These are phyloP conservation scores for Globisporangium emineosum DNA, from an alignment of 352 stramenopile genomes.

Conservation along the genomic window DNA sequence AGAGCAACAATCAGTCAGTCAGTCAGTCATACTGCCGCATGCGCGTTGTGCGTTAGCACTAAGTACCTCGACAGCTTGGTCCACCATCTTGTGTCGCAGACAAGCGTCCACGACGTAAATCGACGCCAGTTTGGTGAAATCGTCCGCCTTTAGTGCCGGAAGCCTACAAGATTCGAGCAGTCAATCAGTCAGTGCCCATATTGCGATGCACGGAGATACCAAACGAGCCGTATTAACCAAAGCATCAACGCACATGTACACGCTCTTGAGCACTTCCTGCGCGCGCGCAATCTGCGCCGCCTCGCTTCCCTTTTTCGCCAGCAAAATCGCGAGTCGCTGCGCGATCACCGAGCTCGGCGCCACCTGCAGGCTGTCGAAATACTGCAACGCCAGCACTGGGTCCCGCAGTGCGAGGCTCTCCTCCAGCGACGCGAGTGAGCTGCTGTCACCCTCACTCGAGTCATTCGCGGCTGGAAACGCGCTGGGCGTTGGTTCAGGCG, in stretches of 20 bases:
- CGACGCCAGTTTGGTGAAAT: slow-evolving; percentile 57
- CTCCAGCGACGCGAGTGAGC: slow-evolving; percentile 26
- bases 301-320: slow-evolving; percentile 45
- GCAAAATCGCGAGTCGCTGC: slow-evolving; percentile 60
- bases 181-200: neutral
- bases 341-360: slow-evolving; percentile 29
- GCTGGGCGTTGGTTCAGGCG: neutral
- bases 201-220: too few relatives aligned
- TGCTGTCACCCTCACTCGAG: neutral
- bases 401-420: slow-evolving; percentile 29
- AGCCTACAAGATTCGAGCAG: slow-evolving; percentile 9
- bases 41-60: too few relatives aligned
- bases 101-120: slow-evolving; percentile 72
- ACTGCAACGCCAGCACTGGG: slow-evolving; percentile 34
- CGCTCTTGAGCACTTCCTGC: slow-evolving; percentile 33
- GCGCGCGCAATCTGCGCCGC: slow-evolving; percentile 29
- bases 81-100: slow-evolving; percentile 39
- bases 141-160: slow-evolving; percentile 43
- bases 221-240: too few relatives aligned
- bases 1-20: neutral
- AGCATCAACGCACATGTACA: slow-evolving; percentile 18
- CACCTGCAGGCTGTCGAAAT: slow-evolving; percentile 44
- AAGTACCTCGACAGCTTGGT: slow-evolving; percentile 48
- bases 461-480: neutral
- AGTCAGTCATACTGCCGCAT: neutral